Percentiles rank a stretch among this genome's conserved stretches.
Evolutionary conservation across 108 stramenopile genomes (phyloP).

Genomic region (Nannochloropsis oceanica): DNA sequence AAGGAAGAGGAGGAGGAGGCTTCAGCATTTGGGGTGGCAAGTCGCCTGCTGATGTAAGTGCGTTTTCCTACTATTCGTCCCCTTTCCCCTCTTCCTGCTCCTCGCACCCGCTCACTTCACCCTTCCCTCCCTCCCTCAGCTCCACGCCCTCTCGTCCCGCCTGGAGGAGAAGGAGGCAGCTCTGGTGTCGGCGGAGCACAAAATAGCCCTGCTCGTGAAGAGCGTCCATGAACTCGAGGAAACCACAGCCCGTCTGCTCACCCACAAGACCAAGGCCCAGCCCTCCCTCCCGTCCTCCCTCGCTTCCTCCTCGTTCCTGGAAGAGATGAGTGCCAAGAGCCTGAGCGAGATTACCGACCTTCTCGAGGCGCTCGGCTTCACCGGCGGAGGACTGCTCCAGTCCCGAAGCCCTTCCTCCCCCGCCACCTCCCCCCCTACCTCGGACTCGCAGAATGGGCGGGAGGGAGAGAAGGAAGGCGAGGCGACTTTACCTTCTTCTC

Average conservation of each 20-base stretch:
- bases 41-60: not conserved
- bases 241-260: not conserved
- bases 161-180: not conserved
- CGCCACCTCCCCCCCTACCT: not conserved
- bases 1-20: not conserved
- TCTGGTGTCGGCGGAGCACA: not conserved
- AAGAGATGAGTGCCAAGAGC: not conserved
- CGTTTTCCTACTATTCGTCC: not conserved
- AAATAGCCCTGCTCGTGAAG: not conserved
- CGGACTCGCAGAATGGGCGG: not conserved
- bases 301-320: not conserved
- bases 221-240: not conserved
- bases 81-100: not conserved
- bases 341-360: not conserved
- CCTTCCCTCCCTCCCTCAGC: not conserved
- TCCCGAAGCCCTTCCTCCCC: not conserved
- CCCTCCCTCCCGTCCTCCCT: not conserved
- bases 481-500: no score
- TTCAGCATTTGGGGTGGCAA: not conserved
- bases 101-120: not conserved
- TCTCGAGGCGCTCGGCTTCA: not conserved
- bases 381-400: no score
- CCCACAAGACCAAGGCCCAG: not conserved
- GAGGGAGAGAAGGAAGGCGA: not conserved
- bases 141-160: not conserved